Evolutionary conservation across 495 filamentous ascomycete species (phyloP), one percentile per base, ranked within the genome.

Genomic region (Margaritispora aquatica): DNA sequence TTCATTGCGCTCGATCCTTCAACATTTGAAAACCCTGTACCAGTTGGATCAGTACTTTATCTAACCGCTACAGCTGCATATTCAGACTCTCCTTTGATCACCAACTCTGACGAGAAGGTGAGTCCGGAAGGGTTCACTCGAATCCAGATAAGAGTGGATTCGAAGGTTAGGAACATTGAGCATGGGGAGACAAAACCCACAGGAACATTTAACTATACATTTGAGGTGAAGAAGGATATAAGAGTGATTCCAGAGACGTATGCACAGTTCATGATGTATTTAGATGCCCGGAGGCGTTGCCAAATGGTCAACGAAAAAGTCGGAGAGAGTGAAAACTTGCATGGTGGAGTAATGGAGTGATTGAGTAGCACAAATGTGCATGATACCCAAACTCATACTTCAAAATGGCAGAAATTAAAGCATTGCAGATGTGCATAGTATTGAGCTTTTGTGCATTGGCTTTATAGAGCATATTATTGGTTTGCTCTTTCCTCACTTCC

Each of bases 121-220:
- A 55, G 56, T 38, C 51, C 52, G 9, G 31, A 57, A 47, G 54
- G 57, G 10, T 20, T 17, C 23, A 46, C 19, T 17, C 23, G 63
- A 44, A 76, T 93, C n/a, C 88, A 91, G 59, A 80, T 93, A 7
- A 79, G 88, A 1, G 87, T 93, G 20, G 84, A 90, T 69, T 83
- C 83, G 26, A 89, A 88, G 64, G 88, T 95, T 2, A 74, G 87
- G 20, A 82, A 92, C 68, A 83, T 93, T 10, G 88, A 90, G 74
- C 88, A 93, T 63, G 87, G 84, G 2, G 79, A 78, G 54, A 81
- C 81, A 63, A 90, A 87, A 69, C 82, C 86, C 24, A 91, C 89
- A 1, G 90, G 90, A 1, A 84, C 87, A 67, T 93, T 95, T 69
- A 89, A 92, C 60, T 93, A 95, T 66, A 93, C 89, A 0, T 93